These are phyloP conservation scores for Boletus edulis DNA, from an alignment of 768 basidiomycete genomes.

Conservation along the genomic window DNA sequence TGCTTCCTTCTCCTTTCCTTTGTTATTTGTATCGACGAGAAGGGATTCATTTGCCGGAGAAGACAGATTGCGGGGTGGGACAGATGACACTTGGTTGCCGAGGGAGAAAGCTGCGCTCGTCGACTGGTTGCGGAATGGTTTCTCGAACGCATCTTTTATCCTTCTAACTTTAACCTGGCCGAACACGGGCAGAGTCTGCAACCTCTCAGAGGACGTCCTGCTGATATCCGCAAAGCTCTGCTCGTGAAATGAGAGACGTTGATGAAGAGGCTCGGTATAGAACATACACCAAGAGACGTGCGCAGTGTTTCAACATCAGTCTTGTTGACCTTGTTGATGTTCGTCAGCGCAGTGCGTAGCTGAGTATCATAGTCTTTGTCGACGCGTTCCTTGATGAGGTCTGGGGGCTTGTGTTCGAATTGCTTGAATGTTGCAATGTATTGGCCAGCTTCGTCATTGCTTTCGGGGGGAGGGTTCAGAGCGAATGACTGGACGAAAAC, in stretches of 20 bases:
- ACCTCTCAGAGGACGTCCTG: constrained; percentile 64
- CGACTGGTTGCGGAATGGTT: constrained; percentile 74
- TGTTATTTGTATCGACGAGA: background rate
- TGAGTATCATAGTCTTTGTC: constrained; percentile 87
- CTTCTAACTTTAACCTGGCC: constrained; percentile 93
- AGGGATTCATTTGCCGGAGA: background rate
- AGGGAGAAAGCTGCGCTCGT: constrained; percentile 44
- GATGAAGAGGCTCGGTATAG: background rate
- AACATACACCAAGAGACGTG: constrained; percentile 84
- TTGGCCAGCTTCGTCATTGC: constrained; percentile 87
- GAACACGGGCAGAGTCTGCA: constrained; percentile 87
- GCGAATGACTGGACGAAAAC: background rate
- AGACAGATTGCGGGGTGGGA: background rate
- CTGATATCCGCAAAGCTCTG: constrained; percentile 89
- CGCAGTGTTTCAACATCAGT: constrained; percentile 94
- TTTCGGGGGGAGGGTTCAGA: constrained; percentile 29
- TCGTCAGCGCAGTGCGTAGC: constrained; percentile 79
- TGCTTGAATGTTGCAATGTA: constrained; percentile 92
- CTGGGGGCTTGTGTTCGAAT: constrained; percentile 90
- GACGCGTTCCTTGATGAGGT: constrained; percentile 90
- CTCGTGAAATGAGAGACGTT: constrained; percentile 1
- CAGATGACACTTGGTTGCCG: constrained; percentile 22
- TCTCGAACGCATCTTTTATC: constrained; percentile 86
- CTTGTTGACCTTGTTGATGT: constrained; percentile 93
- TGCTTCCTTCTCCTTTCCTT: constrained; percentile 25